Evolutionary conservation across 2,329 filamentous ascomycete genomes (phyloP), one percentile per base, ranked within the genome.

Genomic region (Fusarium hainanense): DNA sequence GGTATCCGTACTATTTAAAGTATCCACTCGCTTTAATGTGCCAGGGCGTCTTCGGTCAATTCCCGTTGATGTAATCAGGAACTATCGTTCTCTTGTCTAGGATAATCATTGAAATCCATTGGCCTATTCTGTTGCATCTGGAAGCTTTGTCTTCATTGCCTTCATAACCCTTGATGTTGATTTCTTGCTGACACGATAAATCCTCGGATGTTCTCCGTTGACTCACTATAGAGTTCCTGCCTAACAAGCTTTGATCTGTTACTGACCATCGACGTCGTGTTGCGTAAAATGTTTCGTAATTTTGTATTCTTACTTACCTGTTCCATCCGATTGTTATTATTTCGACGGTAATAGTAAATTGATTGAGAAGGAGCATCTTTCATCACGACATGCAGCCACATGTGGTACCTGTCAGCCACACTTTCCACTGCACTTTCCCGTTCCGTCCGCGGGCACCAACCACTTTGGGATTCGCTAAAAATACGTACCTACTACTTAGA

Each of bases 41-140:
- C 51, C 59, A 46, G 40, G 57, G 63, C 54, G 59, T 66, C 59
- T 62, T 71, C 68, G 68, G 68, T 57, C 68, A 71, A 71, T 69
- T 71, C 68, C 68, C 68, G 68, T 71, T n/a, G 10, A 64, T 54
- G 42, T 16, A 40, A 54, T 47, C 34, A 37, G 18, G 34, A 12
- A 42, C 43, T 55, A 56, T 27, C 30, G 23, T 46, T 52, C 16
- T 32, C 23, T 47, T 50, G 16, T 44, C 47, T 27, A 28, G 13
- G 13, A 27, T 27, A 16, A 20, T 52, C 37, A 21, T 32, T 28
- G 42, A 20, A 28, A 18, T 27, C 10, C 23, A 18, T 37, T 27
- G 41, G 20, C 30, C 46, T 20, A 12, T 27, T 30, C 5, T n/a
- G 6, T 44, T n/a, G 40, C 30, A 42, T 57, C 37, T 43, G 28